phyloP scores from a whole-genome alignment of 192 early-diverging fungal species.

The Mortierella antarctica region DNA sequence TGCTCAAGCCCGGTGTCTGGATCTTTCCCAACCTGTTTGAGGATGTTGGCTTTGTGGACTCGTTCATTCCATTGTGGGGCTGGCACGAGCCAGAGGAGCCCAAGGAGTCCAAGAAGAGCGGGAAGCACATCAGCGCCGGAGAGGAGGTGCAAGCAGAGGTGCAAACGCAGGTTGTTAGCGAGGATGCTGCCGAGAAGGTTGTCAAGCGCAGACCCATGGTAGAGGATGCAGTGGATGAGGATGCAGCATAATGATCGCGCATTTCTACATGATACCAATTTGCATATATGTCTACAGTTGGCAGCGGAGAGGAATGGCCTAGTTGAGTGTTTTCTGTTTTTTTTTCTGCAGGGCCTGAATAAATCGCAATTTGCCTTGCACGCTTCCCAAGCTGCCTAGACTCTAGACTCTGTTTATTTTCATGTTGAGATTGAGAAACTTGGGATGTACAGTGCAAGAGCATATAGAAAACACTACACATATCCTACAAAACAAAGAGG shows the following conservation, averaged over 20 bases:
- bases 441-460: too few species aligned
- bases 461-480: too few species aligned
- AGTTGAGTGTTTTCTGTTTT: background rate
- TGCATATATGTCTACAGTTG: too few species aligned
- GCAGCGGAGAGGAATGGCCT: too few species aligned
- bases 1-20: constrained; percentile 89
- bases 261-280: too few species aligned
- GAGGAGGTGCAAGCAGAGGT: constrained; percentile 16
- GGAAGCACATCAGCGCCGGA: background rate
- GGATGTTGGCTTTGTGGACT: constrained; percentile 93
- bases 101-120: constrained; percentile 4
- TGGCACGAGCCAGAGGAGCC: constrained; percentile 74
- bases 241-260: constrained; percentile 4
- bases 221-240: constrained; percentile 59
- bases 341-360: constrained; percentile 5
- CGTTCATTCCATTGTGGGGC: constrained; percentile 91
- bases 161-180: constrained; percentile 48
- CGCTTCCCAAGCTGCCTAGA: too few species aligned
- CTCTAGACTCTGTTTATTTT: background rate
- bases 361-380: background rate
- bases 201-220: constrained; percentile 51
- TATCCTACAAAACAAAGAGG: background rate
- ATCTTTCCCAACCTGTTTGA: constrained; percentile 98
- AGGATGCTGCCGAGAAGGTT: constrained; percentile 43
- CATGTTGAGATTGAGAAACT: too few species aligned